Base-by-base conservation (phyloP, 2,329 filamentous ascomycete species). In the Xylariaceae sp. region DNA sequence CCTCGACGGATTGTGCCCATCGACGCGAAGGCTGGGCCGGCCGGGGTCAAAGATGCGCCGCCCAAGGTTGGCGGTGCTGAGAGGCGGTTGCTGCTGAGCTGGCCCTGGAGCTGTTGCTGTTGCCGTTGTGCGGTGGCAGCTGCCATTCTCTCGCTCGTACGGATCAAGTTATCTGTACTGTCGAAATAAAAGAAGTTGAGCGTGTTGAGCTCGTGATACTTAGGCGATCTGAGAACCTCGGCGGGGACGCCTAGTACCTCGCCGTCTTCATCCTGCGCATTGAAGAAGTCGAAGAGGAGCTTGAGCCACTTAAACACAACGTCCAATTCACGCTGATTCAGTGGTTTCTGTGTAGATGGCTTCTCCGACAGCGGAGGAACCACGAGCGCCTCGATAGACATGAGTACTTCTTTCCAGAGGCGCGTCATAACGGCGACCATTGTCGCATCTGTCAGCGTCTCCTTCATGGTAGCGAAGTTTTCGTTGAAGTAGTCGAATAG, bases 181-280 rank as follows among this genome's bases (percentile, higher is more conserved):
- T 97, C 90, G 60, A 93, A 94, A 71, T 98, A 98, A 74, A 97
- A 98, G 75, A 97, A 98, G 70, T 95, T 95, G 49, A 98, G 78
- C 48, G 89, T 91, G 51, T 93, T 88, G 40, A 98, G 80, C 64
- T 98, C 93, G 71, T 96, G 90, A 73, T 95, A 98, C 76, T 98
- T 98, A 60, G 91, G 88, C 52, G 89, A 95, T 67, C 95, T 95
- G 60, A 98, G 78, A 24, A 96, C 83, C 63, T 96, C 90, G 34
- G 88, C 79, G 0, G 90, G 87, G 3, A 98, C 89, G 50, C 93
- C 93, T 45, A 93, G 79, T 18, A 87, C 87, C 63, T 91, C 87
- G 41, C 90, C 56, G 69, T 84, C 79, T 56, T 95, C 89, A 55
- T 96, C 90, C 48, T 85, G 80, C 22, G 90, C 93, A 58, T 96